Evolutionary conservation across 352 stramenopile genomes (phyloP).

Genomic region (Pelagophyceae sp.): DNA sequence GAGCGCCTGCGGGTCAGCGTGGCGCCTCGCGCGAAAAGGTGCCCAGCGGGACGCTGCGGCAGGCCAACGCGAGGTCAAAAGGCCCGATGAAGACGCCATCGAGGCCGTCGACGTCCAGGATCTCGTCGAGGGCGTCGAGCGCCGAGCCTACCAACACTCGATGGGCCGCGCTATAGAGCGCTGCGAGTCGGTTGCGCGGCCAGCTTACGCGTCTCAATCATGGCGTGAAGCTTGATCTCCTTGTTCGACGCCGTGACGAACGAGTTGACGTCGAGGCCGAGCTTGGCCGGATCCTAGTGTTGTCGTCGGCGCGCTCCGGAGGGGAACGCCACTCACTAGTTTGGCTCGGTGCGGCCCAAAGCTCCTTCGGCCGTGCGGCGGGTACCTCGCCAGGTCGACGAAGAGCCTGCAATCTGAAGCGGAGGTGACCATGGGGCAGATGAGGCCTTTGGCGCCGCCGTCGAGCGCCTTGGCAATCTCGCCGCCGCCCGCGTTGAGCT

Average conservation of each 20-base stretch:
- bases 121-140: neutral
- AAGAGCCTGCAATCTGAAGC: neutral
- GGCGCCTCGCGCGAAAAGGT: too few relatives aligned
- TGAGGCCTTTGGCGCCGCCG: neutral
- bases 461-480: neutral
- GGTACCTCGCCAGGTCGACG: neutral
- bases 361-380: too few relatives aligned
- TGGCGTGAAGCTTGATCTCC: neutral
- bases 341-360: neutral
- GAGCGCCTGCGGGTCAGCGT: neutral
- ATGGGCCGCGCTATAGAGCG: too few relatives aligned
- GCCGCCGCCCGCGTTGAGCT: neutral
- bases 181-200: too few relatives aligned
- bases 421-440: neutral
- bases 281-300: too few relatives aligned
- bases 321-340: too few relatives aligned
- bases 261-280: neutral
- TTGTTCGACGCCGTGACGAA: neutral
- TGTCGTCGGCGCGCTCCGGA: too few relatives aligned
- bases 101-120: neutral
- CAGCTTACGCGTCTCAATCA: neutral
- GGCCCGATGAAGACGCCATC: neutral
- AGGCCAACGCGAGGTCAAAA: neutral
- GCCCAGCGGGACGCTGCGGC: too few relatives aligned
- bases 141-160: too few relatives aligned